Base-by-base conservation (phyloP, 2,329 filamentous ascomycete species). In the Aureobasidium sp. region DNA sequence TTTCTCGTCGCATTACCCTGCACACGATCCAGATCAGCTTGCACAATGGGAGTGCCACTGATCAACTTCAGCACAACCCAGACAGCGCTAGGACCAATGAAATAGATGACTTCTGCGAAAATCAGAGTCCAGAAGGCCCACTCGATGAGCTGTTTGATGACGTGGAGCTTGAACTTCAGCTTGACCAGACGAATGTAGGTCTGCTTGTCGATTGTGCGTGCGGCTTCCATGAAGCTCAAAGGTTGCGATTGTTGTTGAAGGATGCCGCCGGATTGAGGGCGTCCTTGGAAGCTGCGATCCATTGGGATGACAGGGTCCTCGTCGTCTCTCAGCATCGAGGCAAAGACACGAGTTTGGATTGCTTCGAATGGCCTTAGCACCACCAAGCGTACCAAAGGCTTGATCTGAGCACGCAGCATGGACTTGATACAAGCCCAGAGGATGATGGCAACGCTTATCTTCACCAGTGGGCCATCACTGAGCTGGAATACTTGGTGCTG, bases 231-330 rank as follows among this genome's bases (percentile, higher is more conserved):
- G 42, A 61, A 61, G 33, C 17, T 5, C 0, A 61, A 33, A 2
- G 60, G 60, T 42, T 61, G 27, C 8, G 31, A 19, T n/a, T 24
- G 29, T 22, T 35, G 50, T 11, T 45, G 33, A 1, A 61, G 40
- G 22, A 56, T 56, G 0, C 44, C 44, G 6, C 60, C 60, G 5
- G 60, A 33, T 40, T 54, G 39, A 5, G 60, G 42, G 11, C 42
- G 40, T 2, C 40, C 60, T 17, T 31, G 17, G 53, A 64, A 64
- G n/a, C 37, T 53, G 27, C 63, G 63, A 42, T 64, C 63, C 29
- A 64, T 48, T 1, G 63, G 58, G 1, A 64, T 42, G 24, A 64
- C 60, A 0, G 63, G 44, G 24, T 63, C 63, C 33, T 63, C 63
- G 2, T 58, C 53, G 42, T 64, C 61, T 6, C 45, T 53, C 8